Evolutionary conservation across 2,329 filamentous ascomycete genomes (phyloP), one percentile per base, ranked within the genome.

Genomic region (Chrysoporthe deuterocubensis): DNA sequence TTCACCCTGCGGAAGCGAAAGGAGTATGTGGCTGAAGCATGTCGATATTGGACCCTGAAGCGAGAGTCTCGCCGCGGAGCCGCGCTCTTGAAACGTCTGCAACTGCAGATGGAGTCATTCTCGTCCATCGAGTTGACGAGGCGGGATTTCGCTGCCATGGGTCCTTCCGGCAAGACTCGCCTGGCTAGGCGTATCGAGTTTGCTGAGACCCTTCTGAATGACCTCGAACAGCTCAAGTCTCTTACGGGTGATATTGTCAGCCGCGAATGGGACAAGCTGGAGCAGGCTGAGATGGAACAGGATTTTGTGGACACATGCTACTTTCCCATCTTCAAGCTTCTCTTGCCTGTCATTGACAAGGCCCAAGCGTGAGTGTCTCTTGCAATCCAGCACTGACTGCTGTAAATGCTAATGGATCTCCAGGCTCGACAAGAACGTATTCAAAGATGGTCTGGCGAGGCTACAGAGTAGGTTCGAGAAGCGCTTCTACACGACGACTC

Each of bases 21-120:
- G 76, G 94, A 97, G 69, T 99, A 93, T 77, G 90, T 96, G 2
- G 91, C 93, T 67, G 95, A 97, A 78, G 92, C 92, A 1, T 98
- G 95, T 81, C 94, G 93, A 73, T 99, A 98, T 80, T 99, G 96
- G 96, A 98, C 96, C 0, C 80, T 99, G 71, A 99, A 99, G 81
- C 89, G 96, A 66, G 96, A 99, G 78, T 92, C 95, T 70, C 89
- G 96, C 44, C 87, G 96, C 68, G 96, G 96, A 59, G 96, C 96
- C 42, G 93, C 96, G 4, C 84, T 99, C 66, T 85, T 99, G 69
- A 98, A 98, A 80, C 89, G 96, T 46, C 84, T 99, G 26, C 96
- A 99, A 77, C 82, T 98, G 67, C 94, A 97, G 78, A 92, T 97
- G 85, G 95, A 98, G 78, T 93, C 93, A 0, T 99, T 98, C 78